Conservation (phyloP, 108 stramenopile genomes). For the Fragilariopsis cylindrus region DNA sequence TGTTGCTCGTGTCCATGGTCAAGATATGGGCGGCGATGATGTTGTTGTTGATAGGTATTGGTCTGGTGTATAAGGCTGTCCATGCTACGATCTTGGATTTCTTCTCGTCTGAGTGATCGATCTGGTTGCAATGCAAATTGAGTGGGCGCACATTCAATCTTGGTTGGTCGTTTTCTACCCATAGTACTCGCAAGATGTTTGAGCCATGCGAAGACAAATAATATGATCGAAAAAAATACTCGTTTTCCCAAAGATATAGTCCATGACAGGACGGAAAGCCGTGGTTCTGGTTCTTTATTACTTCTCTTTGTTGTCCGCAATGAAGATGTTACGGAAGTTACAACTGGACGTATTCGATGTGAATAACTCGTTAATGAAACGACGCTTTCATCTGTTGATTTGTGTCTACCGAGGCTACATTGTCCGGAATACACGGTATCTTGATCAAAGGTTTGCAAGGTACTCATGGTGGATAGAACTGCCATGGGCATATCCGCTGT, state of each 20-base stretch:
- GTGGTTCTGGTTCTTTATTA: background rate
- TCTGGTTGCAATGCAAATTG: conserved; percentile 11
- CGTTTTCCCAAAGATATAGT: background rate
- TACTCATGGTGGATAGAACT: conserved; percentile 6
- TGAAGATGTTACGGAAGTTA: background rate
- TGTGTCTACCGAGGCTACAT: conserved; percentile 12
- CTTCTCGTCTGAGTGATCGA: conserved; percentile 12
- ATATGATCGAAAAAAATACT: conserved; percentile 1
- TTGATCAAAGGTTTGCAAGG: conserved; percentile 13
- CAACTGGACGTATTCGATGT: background rate
- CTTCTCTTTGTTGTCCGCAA: background rate
- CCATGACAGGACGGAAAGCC: conserved; percentile 7
- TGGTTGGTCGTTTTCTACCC: conserved; percentile 1
- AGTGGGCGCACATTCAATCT: conserved; percentile 4
- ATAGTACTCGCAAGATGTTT: background rate
- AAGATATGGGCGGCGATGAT: conserved; percentile 1
- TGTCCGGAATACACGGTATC: conserved; percentile 11
- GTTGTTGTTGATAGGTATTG: background rate
- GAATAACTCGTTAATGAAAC: conserved; percentile 10
- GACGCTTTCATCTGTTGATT: conserved; percentile 4
- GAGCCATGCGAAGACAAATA: conserved; percentile 12
- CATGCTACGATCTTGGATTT: conserved; percentile 16
- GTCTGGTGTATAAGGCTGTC: conserved; percentile 5
- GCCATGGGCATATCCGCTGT: background rate
- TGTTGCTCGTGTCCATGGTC: background rate